phyloP scores from a whole-genome alignment of 495 filamentous ascomycete species.

The Bryoglossum gracile region DNA sequence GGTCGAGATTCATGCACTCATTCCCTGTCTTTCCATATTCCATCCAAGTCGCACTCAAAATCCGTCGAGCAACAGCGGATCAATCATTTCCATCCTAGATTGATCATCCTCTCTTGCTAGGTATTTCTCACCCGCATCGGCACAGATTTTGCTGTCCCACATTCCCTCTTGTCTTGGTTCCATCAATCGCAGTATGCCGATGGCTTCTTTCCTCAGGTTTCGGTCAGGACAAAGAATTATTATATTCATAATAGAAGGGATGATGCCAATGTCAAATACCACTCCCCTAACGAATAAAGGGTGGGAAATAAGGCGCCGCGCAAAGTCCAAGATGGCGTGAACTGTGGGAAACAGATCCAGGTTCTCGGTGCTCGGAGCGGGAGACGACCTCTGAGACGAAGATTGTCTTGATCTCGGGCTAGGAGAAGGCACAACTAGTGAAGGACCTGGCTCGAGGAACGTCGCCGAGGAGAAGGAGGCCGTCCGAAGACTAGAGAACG shows the following conservation, averaged over 20 bases:
- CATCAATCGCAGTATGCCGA: conserved; percentile 30
- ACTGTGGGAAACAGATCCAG: conserved; percentile 8
- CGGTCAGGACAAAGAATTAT: conserved; percentile 13
- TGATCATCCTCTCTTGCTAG: conserved; percentile 3
- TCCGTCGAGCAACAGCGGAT: not conserved
- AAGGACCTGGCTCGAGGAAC: no score
- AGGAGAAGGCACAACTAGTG: not conserved
- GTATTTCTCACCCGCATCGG: conserved; percentile 8
- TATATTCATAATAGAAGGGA: conserved; percentile 5
- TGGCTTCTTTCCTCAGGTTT: conserved; percentile 27
- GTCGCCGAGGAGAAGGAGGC: not conserved
- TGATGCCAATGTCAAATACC: conserved; percentile 18
- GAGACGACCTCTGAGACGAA: not conserved
- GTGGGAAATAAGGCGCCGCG: conserved; percentile 7
- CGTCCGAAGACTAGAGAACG: conserved; percentile 5
- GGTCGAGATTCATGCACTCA: no score
- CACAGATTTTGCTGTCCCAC: conserved; percentile 29
- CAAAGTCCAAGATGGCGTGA: conserved; percentile 12
- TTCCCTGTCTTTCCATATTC: not conserved
- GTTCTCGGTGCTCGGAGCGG: not conserved
- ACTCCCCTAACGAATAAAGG: conserved; percentile 10
- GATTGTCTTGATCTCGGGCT: not conserved
- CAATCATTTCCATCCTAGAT: not conserved
- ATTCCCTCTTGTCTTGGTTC: conserved; percentile 37
- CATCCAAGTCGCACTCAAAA: not conserved